phyloP scores from a whole-genome alignment of 257 asterid species.

The Capsicum chinense region DNA sequence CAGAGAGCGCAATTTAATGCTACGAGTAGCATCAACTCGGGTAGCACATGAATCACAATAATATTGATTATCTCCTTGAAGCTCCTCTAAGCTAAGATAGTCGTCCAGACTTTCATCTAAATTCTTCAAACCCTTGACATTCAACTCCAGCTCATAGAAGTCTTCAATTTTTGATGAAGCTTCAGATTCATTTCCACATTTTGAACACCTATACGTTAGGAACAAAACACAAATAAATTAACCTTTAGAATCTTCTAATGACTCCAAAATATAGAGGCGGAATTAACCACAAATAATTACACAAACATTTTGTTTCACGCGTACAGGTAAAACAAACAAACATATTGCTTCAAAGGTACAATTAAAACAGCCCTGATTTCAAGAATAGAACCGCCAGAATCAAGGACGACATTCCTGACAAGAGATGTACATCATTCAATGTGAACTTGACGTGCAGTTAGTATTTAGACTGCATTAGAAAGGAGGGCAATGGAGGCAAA shows the following conservation, averaged over 20 bases:
- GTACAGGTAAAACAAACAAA: conserved; percentile 15
- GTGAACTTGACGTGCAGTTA: conserved; percentile 6
- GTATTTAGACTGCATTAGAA: conserved; percentile 22
- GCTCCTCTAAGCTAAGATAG: conserved; percentile 89
- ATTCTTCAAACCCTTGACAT: conserved; percentile 88
- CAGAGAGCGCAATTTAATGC: conserved; percentile 90
- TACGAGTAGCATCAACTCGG: conserved; percentile 93
- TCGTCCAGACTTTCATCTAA: conserved; percentile 89
- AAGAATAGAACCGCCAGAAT: conserved; percentile 7
- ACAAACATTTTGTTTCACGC: too few species aligned
- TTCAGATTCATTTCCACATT: conserved; percentile 92
- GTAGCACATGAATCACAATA: conserved; percentile 82
- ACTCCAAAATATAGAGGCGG: not conserved
- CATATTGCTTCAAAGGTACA: not conserved
- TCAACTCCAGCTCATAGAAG: conserved; percentile 95
- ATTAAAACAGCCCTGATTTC: conserved; percentile 5
- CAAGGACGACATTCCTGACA: not conserved
- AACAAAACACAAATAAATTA: conserved; percentile 14
- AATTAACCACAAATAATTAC: not conserved
- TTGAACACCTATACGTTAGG: conserved; percentile 68
- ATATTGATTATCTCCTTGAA: conserved; percentile 93
- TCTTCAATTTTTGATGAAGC: conserved; percentile 94
- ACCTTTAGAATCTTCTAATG: conserved; percentile 5
- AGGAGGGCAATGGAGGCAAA: not conserved
- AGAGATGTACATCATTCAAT: conserved; percentile 26